A percentile compares a stretch with the other conserved stretches of the same genome.
Evolutionary conservation across 345 rosid species (phyloP).

Genomic region (Gossypium stocksii): DNA sequence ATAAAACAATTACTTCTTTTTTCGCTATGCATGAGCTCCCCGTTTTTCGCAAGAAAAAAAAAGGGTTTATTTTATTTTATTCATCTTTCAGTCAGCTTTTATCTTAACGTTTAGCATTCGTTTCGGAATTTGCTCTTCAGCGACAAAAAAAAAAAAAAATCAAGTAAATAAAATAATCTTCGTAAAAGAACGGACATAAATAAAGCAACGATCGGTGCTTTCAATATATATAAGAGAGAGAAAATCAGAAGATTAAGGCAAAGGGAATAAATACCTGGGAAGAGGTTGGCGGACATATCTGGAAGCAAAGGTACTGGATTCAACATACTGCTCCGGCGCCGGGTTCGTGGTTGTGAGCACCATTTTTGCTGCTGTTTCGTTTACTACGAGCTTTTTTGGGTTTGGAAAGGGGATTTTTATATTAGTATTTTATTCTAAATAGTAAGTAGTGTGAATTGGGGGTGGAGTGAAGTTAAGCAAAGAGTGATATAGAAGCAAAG

Average conservation of each 20-base stretch:
- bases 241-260: background rate
- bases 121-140: no score
- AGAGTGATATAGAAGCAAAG: background rate
- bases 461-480: background rate
- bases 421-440: no score
- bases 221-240: background rate
- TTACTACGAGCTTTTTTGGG: background rate
- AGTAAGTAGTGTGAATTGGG: background rate
- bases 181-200: no score
- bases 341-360: background rate
- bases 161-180: no score
- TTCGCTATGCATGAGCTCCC: no score
- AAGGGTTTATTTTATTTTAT: no score
- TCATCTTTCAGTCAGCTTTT: no score
- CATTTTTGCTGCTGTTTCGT: background rate
- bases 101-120: no score
- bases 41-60: no score
- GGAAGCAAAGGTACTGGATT: conserved; percentile 13
- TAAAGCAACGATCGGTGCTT: background rate
- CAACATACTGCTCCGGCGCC: background rate
- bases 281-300: conserved; percentile 13
- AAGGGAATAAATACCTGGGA: background rate
- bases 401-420: no score
- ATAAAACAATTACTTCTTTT: no score
- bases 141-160: no score